Conservation (phyloP, 192 early-diverging fungal genomes). For the Rhizoclosmatium globosum region DNA sequence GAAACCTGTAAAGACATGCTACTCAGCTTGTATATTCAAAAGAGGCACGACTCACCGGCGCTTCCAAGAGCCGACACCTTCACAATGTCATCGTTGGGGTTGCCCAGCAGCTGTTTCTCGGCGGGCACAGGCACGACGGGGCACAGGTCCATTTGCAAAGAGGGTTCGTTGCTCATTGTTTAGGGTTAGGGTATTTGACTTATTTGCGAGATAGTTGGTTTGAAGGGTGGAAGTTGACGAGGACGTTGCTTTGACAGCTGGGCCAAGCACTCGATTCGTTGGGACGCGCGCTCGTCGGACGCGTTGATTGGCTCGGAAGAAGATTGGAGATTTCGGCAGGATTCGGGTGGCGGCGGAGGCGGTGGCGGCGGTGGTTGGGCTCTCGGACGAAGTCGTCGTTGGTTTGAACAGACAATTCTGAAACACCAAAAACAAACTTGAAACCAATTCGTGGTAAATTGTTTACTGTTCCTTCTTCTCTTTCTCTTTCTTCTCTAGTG, state of each 20-base stretch:
- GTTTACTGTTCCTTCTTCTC: not conserved
- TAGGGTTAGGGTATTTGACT: too few relatives aligned
- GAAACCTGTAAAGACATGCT: conserved; percentile 15
- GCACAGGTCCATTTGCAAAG: not conserved
- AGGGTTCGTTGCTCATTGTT: not conserved
- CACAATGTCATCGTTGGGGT: conserved; percentile 3
- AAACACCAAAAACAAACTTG: not conserved
- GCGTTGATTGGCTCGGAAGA: not conserved
- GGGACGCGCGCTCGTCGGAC: not conserved
- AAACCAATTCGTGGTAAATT: not conserved
- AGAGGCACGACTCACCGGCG: conserved; percentile 11
- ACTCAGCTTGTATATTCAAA: not conserved
- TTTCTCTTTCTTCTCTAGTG: conserved; percentile 4
- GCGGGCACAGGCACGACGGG: too few relatives aligned
- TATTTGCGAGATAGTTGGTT: too few relatives aligned
- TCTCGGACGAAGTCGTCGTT: not conserved
- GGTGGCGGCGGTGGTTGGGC: not conserved
- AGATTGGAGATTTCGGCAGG: not conserved
- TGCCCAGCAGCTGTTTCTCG: too few relatives aligned
- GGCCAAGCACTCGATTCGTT: not conserved
- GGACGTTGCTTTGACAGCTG: not conserved
- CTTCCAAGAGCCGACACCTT: conserved; percentile 27
- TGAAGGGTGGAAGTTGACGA: not conserved
- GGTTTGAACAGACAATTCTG: not conserved
- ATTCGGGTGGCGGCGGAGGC: not conserved